phyloP scores from a whole-genome alignment of 441 rosid genomes.

The Isatis lusitanica region DNA sequence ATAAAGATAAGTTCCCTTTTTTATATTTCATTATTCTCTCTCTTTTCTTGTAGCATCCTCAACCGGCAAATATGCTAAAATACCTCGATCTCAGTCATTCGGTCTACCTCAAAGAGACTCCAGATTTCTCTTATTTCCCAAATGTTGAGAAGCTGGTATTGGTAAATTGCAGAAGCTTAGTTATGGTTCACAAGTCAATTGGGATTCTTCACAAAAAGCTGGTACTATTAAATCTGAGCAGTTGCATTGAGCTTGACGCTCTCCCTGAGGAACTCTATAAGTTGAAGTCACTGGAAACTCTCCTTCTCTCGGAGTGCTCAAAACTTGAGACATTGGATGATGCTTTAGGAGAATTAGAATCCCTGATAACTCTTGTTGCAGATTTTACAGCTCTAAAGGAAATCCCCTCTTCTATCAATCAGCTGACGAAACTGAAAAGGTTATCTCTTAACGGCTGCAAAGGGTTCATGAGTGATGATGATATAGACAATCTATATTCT shows the following conservation, averaged over 20 bases:
- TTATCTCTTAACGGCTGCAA: too few relatives aligned
- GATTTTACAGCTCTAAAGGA: background rate
- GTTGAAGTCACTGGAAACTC: constrained; percentile 11
- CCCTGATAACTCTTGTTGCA: background rate
- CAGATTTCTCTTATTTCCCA: constrained; percentile 4
- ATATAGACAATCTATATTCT: too few relatives aligned
- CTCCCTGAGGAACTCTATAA: constrained; percentile 7
- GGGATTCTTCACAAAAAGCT: background rate
- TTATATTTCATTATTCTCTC: too few relatives aligned
- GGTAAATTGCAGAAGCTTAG: background rate
- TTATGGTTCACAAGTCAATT: constrained; percentile 8
- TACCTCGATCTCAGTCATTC: too few relatives aligned
- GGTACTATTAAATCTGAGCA: background rate
- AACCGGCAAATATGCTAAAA: background rate
- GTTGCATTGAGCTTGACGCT: background rate
- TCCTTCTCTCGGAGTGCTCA: constrained; percentile 27
- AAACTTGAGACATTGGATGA: constrained; percentile 12
- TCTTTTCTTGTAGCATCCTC: background rate
- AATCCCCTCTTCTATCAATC: background rate
- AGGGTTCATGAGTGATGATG: too few relatives aligned
- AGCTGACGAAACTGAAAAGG: too few relatives aligned
- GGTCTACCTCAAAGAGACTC: background rate
- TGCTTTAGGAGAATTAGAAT: constrained; percentile 6
- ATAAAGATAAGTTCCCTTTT: background rate
- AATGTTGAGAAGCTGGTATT: constrained; percentile 25